Conservation (phyloP, 768 basidiomycete species). For the Porpolomopsis calyptriformis region DNA sequence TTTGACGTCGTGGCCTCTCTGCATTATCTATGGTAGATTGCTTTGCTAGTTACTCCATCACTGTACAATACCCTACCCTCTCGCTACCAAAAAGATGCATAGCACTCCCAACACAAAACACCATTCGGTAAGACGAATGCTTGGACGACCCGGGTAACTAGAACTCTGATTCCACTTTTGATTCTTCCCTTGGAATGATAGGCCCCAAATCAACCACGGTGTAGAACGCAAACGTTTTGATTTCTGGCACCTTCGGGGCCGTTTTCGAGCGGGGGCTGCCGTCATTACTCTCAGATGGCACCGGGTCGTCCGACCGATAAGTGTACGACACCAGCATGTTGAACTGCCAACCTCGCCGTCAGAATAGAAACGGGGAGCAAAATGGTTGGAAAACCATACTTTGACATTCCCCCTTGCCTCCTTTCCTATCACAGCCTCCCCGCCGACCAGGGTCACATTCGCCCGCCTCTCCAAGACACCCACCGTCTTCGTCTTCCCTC, state of each 20-base stretch:
- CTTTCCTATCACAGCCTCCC: slow-evolving; percentile 79
- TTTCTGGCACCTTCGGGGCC: slow-evolving; percentile 45
- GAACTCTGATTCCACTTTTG: not conserved
- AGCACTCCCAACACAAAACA: too few species aligned
- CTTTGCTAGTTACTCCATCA: too few species aligned
- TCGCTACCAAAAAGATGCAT: too few species aligned
- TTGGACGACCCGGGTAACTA: too few species aligned
- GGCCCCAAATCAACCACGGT: slow-evolving; percentile 71
- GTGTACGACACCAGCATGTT: slow-evolving; percentile 92
- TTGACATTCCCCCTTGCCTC: slow-evolving; percentile 70
- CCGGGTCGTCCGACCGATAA: slow-evolving; percentile 82
- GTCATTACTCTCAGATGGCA: slow-evolving; percentile 52
- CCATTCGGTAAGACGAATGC: too few species aligned
- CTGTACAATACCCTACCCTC: too few species aligned
- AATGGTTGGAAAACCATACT: slow-evolving; percentile 34
- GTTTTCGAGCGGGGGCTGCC: slow-evolving; percentile 28
- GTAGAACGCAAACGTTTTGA: slow-evolving; percentile 86
- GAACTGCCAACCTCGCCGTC: slow-evolving; percentile 44
- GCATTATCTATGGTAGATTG: not conserved
- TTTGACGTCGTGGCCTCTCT: not conserved
- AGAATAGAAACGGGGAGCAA: not conserved
- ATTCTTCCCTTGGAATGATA: slow-evolving; percentile 38
- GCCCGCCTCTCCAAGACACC: slow-evolving; percentile 83
- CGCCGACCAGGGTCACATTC: slow-evolving; percentile 80
- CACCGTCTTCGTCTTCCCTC: slow-evolving; percentile 45